Percentiles rank a stretch among this genome's conserved stretches.
Conservation (phyloP, 2,329 filamentous ascomycete genomes). For the Alternaria tenuissima region DNA sequence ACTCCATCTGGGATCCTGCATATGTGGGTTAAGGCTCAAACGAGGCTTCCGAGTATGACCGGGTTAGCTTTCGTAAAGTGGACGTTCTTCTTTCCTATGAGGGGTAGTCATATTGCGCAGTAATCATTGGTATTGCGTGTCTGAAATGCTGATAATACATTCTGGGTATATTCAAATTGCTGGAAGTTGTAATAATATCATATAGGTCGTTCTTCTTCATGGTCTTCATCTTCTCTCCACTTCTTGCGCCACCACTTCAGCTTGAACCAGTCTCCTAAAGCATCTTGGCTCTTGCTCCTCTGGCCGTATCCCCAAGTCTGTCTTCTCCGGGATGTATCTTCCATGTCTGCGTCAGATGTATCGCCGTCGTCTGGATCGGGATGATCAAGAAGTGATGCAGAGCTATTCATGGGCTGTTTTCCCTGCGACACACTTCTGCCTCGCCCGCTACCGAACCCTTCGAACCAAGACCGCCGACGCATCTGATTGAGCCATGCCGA, state of each 20-base stretch:
- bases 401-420: slow-evolving; percentile 37
- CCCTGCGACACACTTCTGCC: slow-evolving; percentile 39
- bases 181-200: slow-evolving; percentile 16
- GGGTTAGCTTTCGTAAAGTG: neutral
- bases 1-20: slow-evolving; percentile 4
- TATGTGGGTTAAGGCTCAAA: neutral
- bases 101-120: neutral
- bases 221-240: slow-evolving; percentile 35
- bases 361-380: slow-evolving; percentile 42
- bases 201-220: slow-evolving; percentile 22
- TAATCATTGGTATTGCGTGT: neutral
- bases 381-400: slow-evolving; percentile 35
- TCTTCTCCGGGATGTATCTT: slow-evolving; percentile 26
- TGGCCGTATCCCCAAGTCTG: slow-evolving; percentile 39
- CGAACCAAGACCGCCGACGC: slow-evolving; percentile 49
- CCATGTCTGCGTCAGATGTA: slow-evolving; percentile 39
- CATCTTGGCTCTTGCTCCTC: slow-evolving; percentile 34
- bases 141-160: slow-evolving; percentile 1
- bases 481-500: slow-evolving; percentile 46
- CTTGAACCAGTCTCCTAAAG: slow-evolving; percentile 48
- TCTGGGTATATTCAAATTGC: slow-evolving; percentile 15
- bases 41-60: neutral
- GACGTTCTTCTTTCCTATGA: neutral
- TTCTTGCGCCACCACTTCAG: slow-evolving; percentile 51
- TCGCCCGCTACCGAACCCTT: slow-evolving; percentile 33